Evolutionary conservation across 2,329 filamentous ascomycete genomes (phyloP).

Genomic region (Sclerotinia trifoliorum): DNA sequence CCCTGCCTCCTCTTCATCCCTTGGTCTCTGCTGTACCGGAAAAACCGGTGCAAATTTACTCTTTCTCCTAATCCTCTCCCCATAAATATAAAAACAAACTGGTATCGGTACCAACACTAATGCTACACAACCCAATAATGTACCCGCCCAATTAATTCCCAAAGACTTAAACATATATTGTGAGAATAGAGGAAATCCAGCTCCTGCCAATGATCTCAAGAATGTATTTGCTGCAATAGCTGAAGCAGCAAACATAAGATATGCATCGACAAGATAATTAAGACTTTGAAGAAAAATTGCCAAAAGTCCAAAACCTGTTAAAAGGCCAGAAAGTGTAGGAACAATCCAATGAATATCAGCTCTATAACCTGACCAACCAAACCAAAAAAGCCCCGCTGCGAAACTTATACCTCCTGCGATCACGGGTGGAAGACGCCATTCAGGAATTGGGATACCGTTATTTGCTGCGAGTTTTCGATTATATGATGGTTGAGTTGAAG

Average conservation of each 20-base stretch:
- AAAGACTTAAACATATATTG: constrained; percentile 65
- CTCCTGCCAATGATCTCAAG: constrained; percentile 73
- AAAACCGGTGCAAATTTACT: constrained; percentile 50
- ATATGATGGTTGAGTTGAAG: constrained; percentile 65
- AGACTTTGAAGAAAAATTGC: constrained; percentile 78
- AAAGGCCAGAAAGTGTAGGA: constrained; percentile 59
- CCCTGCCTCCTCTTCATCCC: not conserved
- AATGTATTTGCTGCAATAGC: constrained; percentile 82
- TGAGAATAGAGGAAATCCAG: constrained; percentile 77
- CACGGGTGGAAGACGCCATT: constrained; percentile 64
- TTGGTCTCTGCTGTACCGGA: not conserved
- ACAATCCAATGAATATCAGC: constrained; percentile 62
- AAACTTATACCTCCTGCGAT: constrained; percentile 60
- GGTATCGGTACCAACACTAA: constrained; percentile 59
- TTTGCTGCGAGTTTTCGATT: constrained; percentile 67
- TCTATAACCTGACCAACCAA: constrained; percentile 63
- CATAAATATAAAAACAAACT: constrained; percentile 61
- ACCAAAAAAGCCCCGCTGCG: constrained; percentile 70
- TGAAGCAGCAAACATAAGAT: constrained; percentile 62
- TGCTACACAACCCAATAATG: constrained; percentile 61
- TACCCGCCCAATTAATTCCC: constrained; percentile 61
- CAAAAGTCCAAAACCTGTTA: constrained; percentile 74
- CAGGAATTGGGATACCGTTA: constrained; percentile 61
- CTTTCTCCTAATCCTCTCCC: constrained; percentile 53
- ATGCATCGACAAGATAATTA: constrained; percentile 79